Base-by-base conservation (phyloP, 1,284 basidiomycete species). In the Phylloboletellus chloephorus region DNA sequence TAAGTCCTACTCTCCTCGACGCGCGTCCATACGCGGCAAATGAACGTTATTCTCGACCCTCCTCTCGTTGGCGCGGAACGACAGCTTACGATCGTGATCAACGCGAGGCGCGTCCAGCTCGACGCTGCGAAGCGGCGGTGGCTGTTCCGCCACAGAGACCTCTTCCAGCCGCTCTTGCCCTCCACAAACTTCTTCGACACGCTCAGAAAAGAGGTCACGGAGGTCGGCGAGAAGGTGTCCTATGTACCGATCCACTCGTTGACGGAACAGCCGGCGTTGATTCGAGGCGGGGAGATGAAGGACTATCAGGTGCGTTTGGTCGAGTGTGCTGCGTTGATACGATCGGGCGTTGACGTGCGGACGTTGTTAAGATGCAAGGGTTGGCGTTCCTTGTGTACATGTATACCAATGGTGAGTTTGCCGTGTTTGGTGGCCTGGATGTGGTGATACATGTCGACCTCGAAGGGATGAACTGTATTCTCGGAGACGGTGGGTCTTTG, bases 401-500 rank as follows among this genome's bases (percentile, higher is more conserved):
- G 76, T 70, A 75, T 49, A 61, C 66, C 7, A 79, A 80, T 47
- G 77, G 76, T 71, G 43, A 17, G 63, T 48, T n/a, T 29, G n/a
- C 38, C 2, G 9, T 35, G 4, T 11, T 19, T 1, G 2, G 1
- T 20, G 2, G 8, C 10, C 10, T 2, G 11, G 25, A 19, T 26
- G 17, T 17, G 24, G 7, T 43, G 33, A 31, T 38, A 41, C 31
- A 31, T 28, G 12, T 29, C 36, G 4, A 24, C 28, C 34, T 0
- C 26, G 20, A 40, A 76, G 74, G 74, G 1, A 74, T 80, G 66
- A 78, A 73, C 44, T 75, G 73, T 46, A 73, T 79, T 32, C 63
- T 79, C 1, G 78, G 74, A 19, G 78, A 79, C 44, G 77, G 74
- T 74, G 52, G 43, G 71, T 65, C 19, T 25, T 13, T 7, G 5